Conservation (phyloP, 768 basidiomycete genomes). For the Calocera cornea region DNA sequence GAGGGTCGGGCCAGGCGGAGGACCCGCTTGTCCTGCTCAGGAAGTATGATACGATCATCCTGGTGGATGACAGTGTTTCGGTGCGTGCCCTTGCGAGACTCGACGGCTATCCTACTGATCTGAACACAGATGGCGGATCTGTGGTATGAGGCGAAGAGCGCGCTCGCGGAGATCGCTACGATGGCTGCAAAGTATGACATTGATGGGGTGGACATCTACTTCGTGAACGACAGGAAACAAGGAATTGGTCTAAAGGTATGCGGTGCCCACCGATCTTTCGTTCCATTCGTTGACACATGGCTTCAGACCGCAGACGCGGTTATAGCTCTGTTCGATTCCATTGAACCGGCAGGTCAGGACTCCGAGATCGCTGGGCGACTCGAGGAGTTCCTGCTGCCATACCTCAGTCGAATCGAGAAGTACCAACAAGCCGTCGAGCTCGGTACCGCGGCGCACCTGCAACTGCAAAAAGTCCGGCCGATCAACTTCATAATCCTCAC, state of each 20-base stretch:
- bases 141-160: constrained; percentile 40
- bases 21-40: constrained; percentile 12
- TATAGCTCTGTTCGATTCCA: constrained; percentile 31
- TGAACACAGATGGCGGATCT: constrained; percentile 39
- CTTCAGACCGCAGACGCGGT: constrained; percentile 30
- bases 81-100: background rate
- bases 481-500: constrained; percentile 49
- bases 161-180: constrained; percentile 37
- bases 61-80: constrained; percentile 24
- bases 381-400: constrained; percentile 29
- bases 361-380: constrained; percentile 15
- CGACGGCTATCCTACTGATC: constrained; percentile 20
- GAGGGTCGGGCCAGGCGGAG: background rate
- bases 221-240: constrained; percentile 34
- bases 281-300: background rate
- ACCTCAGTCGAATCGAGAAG: constrained; percentile 20
- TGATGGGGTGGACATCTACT: constrained; percentile 50
- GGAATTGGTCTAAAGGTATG: constrained; percentile 31
- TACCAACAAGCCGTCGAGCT: constrained; percentile 1
- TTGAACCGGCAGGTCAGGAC: constrained; percentile 29
- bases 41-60: constrained; percentile 42
- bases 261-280: background rate
- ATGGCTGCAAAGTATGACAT: constrained; percentile 38
- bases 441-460: background rate
- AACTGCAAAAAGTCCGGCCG: constrained; percentile 31